Evolutionary conservation across 495 filamentous ascomycete genomes (phyloP), one percentile per base, ranked within the genome.

Genomic region (Aspergillus diversus): DNA sequence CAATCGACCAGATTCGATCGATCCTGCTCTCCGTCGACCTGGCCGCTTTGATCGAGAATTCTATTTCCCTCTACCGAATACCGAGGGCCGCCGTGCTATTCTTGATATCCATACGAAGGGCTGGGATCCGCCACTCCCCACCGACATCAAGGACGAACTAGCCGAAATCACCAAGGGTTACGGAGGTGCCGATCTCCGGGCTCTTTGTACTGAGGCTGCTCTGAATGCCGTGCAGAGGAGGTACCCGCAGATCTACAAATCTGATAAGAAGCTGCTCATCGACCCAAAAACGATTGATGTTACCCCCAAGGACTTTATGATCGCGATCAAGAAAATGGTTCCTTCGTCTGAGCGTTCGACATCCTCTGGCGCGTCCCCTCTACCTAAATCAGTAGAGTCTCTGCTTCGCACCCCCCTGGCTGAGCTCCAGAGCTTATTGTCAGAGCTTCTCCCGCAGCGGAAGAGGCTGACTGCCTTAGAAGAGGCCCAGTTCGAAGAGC

Each of bases 31-130:
- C 63, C 92, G 95, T 71, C 93, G 95, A 66, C 97, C 96, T 72
- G 95, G 95, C 53, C 89, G 95, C 53, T 99, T 99, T 70, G 95
- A 99, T 70, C 83, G 95, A 69, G 95, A 99, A 75, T 99, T 99
- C 70, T 97, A 97, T 77, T 99, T 99, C 67, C 92, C 95, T 1
- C 81, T 99, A 33, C 95, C 95, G 0, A 90, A 92, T 71, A 75
- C 85, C 0, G 86, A 91, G 46, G 94, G 84, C 9, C 84, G 95
- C 49, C 88, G 89, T 62, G 80, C 88, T 33, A 97, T 99, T 68
- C 83, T 99, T 57, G 91, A 97, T 58, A 99, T 99, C 60, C 92
- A 99, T 72, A 98, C 95, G 35, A 91, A 90, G 67, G 91, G 90
- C 68, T 99, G 95, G 95, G 89, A 93, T 17, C 89, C 89, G 39